Base-by-base conservation (phyloP, 768 basidiomycete species). In the Austroboletus festivus region DNA sequence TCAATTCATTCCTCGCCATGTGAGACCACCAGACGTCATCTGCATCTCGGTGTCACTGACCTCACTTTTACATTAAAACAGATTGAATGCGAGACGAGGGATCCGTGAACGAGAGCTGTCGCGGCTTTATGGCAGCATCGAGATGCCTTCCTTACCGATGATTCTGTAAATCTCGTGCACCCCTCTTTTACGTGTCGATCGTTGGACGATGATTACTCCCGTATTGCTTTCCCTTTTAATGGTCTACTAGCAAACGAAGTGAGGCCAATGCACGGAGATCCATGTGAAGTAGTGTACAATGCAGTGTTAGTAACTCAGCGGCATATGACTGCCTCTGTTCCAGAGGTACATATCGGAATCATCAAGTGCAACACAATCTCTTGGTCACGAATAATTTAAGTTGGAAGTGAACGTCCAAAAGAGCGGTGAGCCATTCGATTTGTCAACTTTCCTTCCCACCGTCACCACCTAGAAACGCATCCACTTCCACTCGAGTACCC, bases 1-100 rank as follows among this genome's bases (percentile, higher is more conserved):
- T 55, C 5, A 57, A 57, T 13, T 57, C 56, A 0, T 28, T 56
- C 9, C 50, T 56, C 9, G 54, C 34, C 0, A 50, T 57, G 56
- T 57, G 42, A 45, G 50, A 4, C 11, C 18, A 18, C 10, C 21
- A 5, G 9, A 24, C 5, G 4, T 13, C 7, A 6, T n/a, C 18
- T 16, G 20, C 16, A 3, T n/a, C 4, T 4, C 35, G 7, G 13
- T 11, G 4, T 10, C 4, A 7, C 24, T 45, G 13, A 28, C 4
- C 13, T 10, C n/a, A 19, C 7, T 3, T 10, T 19, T 15, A 18
- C 5, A 16, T 22, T 24, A 51, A n/a, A n/a, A n/a, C n/a, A n/a
- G 55, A 23, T 23, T 56, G 3, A 56, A 56, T 12, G 44, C 49
- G 13, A 19, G 55, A 35, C 46, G 18, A 15, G 15, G 3, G 6